Evolutionary conservation across 768 basidiomycete genomes (phyloP).

Genomic region (Lentinula sp.): DNA sequence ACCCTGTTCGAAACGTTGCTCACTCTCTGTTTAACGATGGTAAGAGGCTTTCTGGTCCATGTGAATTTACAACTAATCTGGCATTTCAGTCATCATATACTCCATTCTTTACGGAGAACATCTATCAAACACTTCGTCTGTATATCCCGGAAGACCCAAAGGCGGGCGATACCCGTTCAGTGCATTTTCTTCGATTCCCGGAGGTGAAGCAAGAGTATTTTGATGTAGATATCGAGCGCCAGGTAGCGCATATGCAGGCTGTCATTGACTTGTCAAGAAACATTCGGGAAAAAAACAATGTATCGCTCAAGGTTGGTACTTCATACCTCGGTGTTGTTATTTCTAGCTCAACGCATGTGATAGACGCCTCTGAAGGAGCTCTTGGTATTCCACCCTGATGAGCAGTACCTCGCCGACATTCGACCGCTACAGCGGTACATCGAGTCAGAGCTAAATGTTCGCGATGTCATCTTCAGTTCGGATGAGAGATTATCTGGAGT

Average conservation of each 20-base stretch:
- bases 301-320: constrained; percentile 79
- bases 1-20: constrained; percentile 94
- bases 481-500: constrained; percentile 85
- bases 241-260: constrained; percentile 90
- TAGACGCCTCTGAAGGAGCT: constrained; percentile 92
- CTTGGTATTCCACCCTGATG: constrained; percentile 86
- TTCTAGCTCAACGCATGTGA: background rate
- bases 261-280: constrained; percentile 90
- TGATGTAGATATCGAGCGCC: constrained; percentile 87
- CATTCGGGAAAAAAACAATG: constrained; percentile 78
- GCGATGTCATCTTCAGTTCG: constrained; percentile 82
- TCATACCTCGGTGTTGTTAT: background rate
- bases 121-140: constrained; percentile 86
- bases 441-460: constrained; percentile 91
- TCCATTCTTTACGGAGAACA: constrained; percentile 94
- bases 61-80: constrained; percentile 5
- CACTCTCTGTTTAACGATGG: constrained; percentile 94
- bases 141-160: constrained; percentile 76
- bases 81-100: constrained; percentile 79
- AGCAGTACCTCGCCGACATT: constrained; percentile 80
- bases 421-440: constrained; percentile 83
- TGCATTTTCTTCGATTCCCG: constrained; percentile 96
- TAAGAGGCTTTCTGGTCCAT: constrained; percentile 27
- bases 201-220: constrained; percentile 93
- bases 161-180: constrained; percentile 77